Conservation (phyloP, 352 stramenopile genomes). For the Globisporangium nodosum region DNA sequence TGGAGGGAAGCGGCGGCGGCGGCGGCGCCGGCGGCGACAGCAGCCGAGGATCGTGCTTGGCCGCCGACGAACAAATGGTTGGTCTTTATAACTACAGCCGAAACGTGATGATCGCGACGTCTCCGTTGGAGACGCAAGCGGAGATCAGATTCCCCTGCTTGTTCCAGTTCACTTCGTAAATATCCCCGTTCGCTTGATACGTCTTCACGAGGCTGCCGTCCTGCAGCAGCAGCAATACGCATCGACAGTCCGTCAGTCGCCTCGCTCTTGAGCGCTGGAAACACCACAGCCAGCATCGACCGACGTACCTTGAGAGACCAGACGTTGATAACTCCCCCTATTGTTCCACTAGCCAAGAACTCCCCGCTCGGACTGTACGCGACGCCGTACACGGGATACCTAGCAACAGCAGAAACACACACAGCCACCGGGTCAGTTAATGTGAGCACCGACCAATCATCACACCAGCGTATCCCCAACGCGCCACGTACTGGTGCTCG, state of each 20-base stretch:
- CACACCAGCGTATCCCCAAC: slow-evolving; percentile 15
- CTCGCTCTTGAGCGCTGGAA: background rate
- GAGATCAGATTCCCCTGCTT: slow-evolving; percentile 80
- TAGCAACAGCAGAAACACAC: slow-evolving; percentile 23
- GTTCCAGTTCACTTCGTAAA: slow-evolving; percentile 99
- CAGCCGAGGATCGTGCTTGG: background rate
- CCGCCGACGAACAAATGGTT: slow-evolving; percentile 17
- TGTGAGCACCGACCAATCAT: too few relatives aligned
- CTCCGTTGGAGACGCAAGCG: slow-evolving; percentile 80
- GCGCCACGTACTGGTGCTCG: slow-evolving; percentile 81
- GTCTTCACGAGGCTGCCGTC: slow-evolving; percentile 78
- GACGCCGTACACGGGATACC: slow-evolving; percentile 84
- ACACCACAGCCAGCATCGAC: background rate
- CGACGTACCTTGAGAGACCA: slow-evolving; percentile 93
- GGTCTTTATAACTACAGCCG: slow-evolving; percentile 84
- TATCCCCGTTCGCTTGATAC: slow-evolving; percentile 92
- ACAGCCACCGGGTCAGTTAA: slow-evolving; percentile 15
- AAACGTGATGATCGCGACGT: slow-evolving; percentile 88
- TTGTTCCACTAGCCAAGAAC: slow-evolving; percentile 95
- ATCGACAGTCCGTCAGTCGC: background rate
- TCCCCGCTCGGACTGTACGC: slow-evolving; percentile 87
- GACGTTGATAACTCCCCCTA: slow-evolving; percentile 96
- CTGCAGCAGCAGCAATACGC: slow-evolving; percentile 19
- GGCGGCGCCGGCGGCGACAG: background rate
- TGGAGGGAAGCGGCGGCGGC: background rate